Conservation (phyloP, 495 filamentous ascomycete species). For the Hypomontagnella monticulosa region DNA sequence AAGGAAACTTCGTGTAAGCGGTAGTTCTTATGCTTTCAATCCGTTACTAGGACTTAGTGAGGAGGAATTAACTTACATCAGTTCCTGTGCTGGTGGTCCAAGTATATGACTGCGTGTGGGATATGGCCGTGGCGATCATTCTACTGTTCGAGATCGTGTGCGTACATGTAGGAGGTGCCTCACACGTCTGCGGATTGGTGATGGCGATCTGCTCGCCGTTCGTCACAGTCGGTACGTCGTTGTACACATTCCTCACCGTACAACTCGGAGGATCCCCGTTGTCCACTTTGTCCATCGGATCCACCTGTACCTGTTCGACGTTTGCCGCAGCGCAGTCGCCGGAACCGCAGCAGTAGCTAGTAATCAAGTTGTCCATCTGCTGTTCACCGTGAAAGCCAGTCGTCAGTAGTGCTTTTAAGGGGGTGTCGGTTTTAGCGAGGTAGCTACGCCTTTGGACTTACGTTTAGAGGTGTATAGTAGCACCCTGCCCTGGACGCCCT, state of each 20-base stretch:
- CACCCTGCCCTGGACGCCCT: conserved; percentile 18
- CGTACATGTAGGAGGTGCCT: conserved; percentile 25
- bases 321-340: conserved; percentile 32
- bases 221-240: conserved; percentile 15
- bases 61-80: conserved; percentile 22
- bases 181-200: conserved; percentile 33
- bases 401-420: no score
- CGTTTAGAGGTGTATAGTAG: conserved; percentile 25
- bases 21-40: not conserved
- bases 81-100: conserved; percentile 26
- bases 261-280: conserved; percentile 8
- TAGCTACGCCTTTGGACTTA: conserved; percentile 7
- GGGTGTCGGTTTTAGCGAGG: no score
- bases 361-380: conserved; percentile 30
- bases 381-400: not conserved
- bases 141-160: conserved; percentile 31
- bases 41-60: not conserved
- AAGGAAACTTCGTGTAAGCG: not conserved
- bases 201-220: conserved; percentile 27
- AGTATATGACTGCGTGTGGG: conserved; percentile 22
- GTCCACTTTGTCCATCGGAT: not conserved
- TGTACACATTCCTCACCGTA: conserved; percentile 7
- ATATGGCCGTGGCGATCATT: conserved; percentile 24
- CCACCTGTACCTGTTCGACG: conserved; percentile 7
- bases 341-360: conserved; percentile 34